Base-by-base conservation (phyloP, 345 rosid genomes). In the Streptanthus diversifolius region DNA sequence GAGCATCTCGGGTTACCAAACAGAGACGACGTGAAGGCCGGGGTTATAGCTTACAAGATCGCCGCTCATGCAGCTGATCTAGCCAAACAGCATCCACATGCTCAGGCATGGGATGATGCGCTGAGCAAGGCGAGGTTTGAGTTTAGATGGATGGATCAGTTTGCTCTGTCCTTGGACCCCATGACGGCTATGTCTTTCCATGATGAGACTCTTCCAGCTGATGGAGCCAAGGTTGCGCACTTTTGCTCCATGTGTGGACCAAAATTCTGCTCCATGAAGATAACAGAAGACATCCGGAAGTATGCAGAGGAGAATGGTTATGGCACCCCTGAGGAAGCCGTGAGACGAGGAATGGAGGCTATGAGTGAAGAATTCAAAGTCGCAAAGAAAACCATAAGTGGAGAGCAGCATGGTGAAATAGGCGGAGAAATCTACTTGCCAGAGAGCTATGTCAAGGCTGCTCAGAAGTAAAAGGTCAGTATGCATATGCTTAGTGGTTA, bases 191-290 rank as follows among this genome's bases (percentile, higher is more conserved):
- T 88, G 97, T 87, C 96, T 37, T 95, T 87, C 89, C 99, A 95
- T 77, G 98, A 92, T 60, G 99, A 95, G 80, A 95, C 97, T 32
- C 82, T 95, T 56, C 99, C 99, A 52, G 81, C 99, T 62, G 98
- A 95, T 18, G 98, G 98, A 74, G 99, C 99, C 48, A 92, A 95
- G 83, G 93, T 95, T 52, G 99, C 99, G 1, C 98, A 92, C 58
- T 95, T 95, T 67, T 95, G 99, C 82, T 95, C 98, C 25, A 90
- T 95, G 98, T 95, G 99, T 36, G 98, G 99, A 30, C 99, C 97
- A 5, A 95, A 95, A 49, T 95, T 95, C 81, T 95, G 99, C 86
- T 95, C 99, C 8, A 95, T 95, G 99, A 95, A 87, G 98, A 95
- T 92, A 82, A 95, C 98, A 5, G 99, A 95, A 84, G 98, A 95